These are phyloP conservation scores for Rhododendron simsii DNA, from an alignment of 148 eudicot genomes.

Conservation along the genomic window DNA sequence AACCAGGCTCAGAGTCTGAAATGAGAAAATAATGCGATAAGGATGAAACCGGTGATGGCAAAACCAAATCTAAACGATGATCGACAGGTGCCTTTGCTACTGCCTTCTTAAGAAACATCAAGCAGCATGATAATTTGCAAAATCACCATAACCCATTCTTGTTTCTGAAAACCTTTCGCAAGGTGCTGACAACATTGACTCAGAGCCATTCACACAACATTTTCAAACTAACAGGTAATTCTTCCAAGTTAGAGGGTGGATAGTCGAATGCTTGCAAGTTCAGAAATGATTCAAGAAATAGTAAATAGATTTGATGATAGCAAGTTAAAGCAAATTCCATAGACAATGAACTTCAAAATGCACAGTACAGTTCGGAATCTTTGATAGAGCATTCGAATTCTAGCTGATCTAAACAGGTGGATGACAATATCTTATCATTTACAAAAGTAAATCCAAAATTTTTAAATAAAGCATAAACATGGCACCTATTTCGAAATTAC, in stretches of 20 bases:
- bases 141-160: background rate
- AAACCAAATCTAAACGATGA: background rate
- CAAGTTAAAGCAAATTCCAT: background rate
- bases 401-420: background rate
- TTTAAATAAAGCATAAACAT: background rate
- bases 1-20: background rate
- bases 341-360: background rate
- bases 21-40: background rate
- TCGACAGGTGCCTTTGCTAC: background rate
- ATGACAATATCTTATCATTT: background rate
- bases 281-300: background rate
- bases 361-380: background rate
- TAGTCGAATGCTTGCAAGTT: background rate
- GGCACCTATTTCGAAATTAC: background rate
- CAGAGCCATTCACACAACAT: background rate
- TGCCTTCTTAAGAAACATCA: background rate
- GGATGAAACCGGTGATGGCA: background rate
- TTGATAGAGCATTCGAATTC: background rate
- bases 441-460: constrained; percentile 1
- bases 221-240: background rate
- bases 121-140: background rate
- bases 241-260: background rate
- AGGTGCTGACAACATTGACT: background rate
- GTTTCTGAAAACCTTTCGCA: background rate
- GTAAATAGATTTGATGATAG: background rate